Percentiles rank a stretch among this genome's conserved stretches.
phyloP scores from a whole-genome alignment of 768 basidiomycete species.

The Russula ochroleuca region DNA sequence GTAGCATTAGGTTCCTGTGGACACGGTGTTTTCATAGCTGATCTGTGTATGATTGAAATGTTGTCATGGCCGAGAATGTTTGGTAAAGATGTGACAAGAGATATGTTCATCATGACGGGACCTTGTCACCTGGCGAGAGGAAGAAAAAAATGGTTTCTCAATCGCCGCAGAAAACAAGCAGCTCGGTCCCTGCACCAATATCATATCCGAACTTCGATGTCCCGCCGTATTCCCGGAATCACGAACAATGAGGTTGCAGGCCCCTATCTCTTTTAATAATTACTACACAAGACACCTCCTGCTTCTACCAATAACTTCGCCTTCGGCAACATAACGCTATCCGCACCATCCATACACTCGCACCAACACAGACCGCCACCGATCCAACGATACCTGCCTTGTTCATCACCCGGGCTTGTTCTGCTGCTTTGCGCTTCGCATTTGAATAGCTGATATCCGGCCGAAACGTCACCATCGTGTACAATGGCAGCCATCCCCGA shows the following conservation, averaged over 20 bases:
- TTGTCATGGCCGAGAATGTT: constrained; percentile 23
- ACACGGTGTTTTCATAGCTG: constrained; percentile 30
- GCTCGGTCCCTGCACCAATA: constrained; percentile 20
- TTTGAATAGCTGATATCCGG: constrained; percentile 90
- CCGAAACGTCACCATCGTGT: constrained; percentile 97
- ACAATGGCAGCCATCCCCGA: constrained; percentile 85
- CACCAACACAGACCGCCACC: constrained; percentile 19
- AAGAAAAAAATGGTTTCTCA: constrained; percentile 17
- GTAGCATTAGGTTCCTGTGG: constrained; percentile 28
- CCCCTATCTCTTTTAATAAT: constrained; percentile 28
- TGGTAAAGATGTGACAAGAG: constrained; percentile 14
- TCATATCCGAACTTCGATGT: constrained; percentile 22
- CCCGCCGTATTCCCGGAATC: constrained; percentile 25
- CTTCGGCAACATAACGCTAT: constrained; percentile 28
- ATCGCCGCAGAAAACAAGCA: constrained; percentile 25
- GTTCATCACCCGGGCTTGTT: constrained; percentile 63
- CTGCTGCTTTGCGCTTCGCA: constrained; percentile 62
- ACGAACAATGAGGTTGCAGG: constrained; percentile 9
- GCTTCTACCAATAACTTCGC: constrained; percentile 23
- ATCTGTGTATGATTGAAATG: constrained; percentile 27
- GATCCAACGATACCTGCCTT: constrained; percentile 37
- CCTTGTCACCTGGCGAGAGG: constrained; percentile 16
- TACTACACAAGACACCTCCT: constrained; percentile 1
- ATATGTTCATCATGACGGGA: constrained; percentile 14
- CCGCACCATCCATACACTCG: constrained; percentile 22